Evolutionary conservation across 306 rosid species (phyloP), one percentile per base, ranked within the genome.

Genomic region (Trichosanthes cucumerina): DNA sequence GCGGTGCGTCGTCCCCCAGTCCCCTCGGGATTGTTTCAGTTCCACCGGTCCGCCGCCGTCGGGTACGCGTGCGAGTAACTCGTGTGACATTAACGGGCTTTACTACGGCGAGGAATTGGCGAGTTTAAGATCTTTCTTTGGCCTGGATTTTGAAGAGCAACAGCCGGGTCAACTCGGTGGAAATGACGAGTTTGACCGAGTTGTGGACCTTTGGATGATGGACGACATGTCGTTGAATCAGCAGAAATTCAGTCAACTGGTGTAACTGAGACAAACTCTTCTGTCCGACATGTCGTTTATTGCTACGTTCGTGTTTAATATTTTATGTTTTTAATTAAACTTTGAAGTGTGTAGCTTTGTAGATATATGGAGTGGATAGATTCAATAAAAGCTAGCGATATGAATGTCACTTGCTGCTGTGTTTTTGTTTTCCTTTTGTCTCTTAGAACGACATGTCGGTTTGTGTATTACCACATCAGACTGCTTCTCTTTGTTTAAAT

Each of bases 111-210:
- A 31, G 7, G 85, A 78, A 50, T 8, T 65, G 46, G 73, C 44
- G 16, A 60, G 46, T 81, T 86, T 94, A 44, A 96, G 88, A 70
- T 86, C 84, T 36, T 86, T 94, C 38, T 84, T 94, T 16, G 94
- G 88, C 12, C 63, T 92, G 80, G 94, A 90, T 60, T 49, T 76
- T 10, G 86, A 84, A 23, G 77, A 46, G 60, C 38, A 33, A 36
- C 43, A 19, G 49, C 57, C 24, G 69, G 53, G 83, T 76, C 66
- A 26, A 69, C 21, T 39, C 75, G 38, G 77, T 33, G 87, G 76
- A 7, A 44, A 44, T 16, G 47, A 62, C 3, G 77, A 83, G 43
- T 43, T 78, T 33, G 84, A 66, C 53, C 70, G 19, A 68, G 75
- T 78, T 56, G 21, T 73, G 78, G 86, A 84, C 49, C 73, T 87